Evolutionary conservation across 1,284 basidiomycete genomes (phyloP).

Genomic region (Puccinia coronata): DNA sequence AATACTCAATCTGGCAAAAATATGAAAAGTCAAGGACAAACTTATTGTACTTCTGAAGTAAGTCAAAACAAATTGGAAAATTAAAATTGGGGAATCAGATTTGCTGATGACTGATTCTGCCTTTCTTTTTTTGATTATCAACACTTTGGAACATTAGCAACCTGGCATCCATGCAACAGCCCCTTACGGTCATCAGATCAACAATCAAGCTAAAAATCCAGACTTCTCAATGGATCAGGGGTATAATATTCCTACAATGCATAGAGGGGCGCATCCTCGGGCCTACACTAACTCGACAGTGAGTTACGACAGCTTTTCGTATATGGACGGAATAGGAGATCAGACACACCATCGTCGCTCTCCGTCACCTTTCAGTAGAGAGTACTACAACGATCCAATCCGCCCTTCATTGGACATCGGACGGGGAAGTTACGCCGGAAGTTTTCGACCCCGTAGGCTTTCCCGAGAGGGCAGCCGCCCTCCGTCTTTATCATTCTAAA

Average conservation of each 20-base stretch:
- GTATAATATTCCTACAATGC: background rate
- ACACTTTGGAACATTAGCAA: background rate
- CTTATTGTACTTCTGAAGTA: background rate
- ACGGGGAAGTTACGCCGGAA: background rate
- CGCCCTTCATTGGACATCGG: background rate
- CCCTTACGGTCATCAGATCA: background rate
- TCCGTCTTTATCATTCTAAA: background rate
- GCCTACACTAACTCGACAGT: background rate
- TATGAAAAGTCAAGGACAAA: background rate
- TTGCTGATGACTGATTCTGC: background rate
- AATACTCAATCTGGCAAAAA: background rate
- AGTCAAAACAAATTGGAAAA: background rate
- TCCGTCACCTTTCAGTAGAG: too few species aligned
- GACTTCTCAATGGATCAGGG: background rate
- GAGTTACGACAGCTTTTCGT: slow-evolving; percentile 2
- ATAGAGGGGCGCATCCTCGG: background rate
- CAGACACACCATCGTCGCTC: background rate
- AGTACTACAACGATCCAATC: too few species aligned
- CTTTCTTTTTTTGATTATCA: background rate
- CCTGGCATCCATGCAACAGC: background rate
- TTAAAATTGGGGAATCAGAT: background rate
- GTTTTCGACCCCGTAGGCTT: background rate
- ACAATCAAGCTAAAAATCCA: background rate
- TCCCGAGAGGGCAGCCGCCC: background rate
- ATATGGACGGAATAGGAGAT: background rate